phyloP scores from a whole-genome alignment of 75 land plant genomes.

The Picea glauca region DNA sequence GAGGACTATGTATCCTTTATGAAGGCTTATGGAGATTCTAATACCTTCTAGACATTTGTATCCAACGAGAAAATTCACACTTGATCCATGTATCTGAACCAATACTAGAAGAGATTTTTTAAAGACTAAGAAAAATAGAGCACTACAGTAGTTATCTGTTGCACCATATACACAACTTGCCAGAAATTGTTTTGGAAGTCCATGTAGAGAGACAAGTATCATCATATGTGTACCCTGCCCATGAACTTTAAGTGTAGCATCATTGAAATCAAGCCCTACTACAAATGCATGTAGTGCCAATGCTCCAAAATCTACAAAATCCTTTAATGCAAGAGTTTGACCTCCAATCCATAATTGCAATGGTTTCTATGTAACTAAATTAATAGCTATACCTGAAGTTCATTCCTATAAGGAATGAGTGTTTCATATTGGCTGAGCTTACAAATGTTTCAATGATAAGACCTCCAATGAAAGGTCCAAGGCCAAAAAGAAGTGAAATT shows the following conservation, averaged over 20 bases:
- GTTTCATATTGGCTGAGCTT: conserved; percentile 54
- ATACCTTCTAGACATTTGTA: too few relatives aligned
- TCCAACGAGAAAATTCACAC: too few relatives aligned
- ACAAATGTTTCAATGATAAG: conserved; percentile 53
- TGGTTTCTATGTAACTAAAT: conserved; percentile 84
- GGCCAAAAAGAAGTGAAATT: too few relatives aligned
- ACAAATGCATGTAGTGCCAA: conserved; percentile 75
- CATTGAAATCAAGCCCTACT: conserved; percentile 91
- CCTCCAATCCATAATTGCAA: conserved; percentile 64
- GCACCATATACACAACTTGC: too few relatives aligned
- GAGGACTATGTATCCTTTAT: too few relatives aligned
- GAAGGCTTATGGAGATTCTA: too few relatives aligned
- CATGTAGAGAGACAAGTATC: conserved; percentile 83
- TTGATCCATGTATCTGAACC: too few relatives aligned
- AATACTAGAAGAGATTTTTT: too few relatives aligned
- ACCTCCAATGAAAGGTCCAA: conserved; percentile 89
- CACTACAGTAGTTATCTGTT: too few relatives aligned
- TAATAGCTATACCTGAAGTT: conserved; percentile 81
- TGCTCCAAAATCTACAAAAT: conserved; percentile 62
- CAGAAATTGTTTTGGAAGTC: conserved; percentile 52
- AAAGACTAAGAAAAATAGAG: too few relatives aligned
- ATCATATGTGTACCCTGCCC: conserved; percentile 77
- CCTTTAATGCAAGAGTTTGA: conserved; percentile 52
- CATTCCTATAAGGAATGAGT: conserved; percentile 61
- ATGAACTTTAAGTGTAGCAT: conserved; percentile 87